Conservation (phyloP, 2,329 filamentous ascomycete genomes). For the Didymella arachidicola region DNA sequence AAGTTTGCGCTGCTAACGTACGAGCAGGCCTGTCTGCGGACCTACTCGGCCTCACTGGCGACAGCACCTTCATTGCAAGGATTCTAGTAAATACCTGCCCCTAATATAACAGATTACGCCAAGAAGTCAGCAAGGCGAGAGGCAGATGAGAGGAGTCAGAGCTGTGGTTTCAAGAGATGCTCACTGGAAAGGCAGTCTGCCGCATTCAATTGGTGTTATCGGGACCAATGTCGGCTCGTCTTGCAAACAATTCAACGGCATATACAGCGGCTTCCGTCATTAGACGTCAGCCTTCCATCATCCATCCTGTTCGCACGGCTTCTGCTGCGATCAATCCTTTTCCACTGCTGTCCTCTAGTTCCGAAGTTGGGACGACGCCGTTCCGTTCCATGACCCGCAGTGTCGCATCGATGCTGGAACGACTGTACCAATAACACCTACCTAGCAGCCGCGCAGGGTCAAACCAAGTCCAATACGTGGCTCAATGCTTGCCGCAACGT, state of each 20-base stretch:
- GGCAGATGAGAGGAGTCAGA: neutral
- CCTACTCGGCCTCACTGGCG: constrained; percentile 17
- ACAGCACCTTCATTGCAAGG: constrained; percentile 16
- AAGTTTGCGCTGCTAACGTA: constrained; percentile 6
- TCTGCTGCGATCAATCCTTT: neutral
- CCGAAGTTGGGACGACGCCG: neutral
- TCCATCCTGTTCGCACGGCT: neutral
- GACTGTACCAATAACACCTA: neutral
- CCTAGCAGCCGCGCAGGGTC: neutral
- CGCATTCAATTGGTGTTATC: neutral
- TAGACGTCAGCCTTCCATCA: neutral
- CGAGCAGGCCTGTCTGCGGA: constrained; percentile 11
- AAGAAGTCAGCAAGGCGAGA: neutral
- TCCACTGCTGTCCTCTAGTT: neutral
- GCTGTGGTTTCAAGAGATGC: neutral
- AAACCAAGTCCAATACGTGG: constrained; percentile 3
- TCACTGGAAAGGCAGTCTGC: neutral
- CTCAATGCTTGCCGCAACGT: neutral
- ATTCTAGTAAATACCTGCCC: constrained; percentile 1
- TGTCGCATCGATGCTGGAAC: neutral
- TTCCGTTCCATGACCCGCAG: constrained; percentile 1
- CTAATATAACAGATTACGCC: constrained; percentile 5
- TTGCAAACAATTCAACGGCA: neutral
- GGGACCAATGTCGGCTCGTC: neutral
- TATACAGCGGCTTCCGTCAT: constrained; percentile 2